Conservation (phyloP, 768 basidiomycete genomes). For the Roridomyces roridus region DNA sequence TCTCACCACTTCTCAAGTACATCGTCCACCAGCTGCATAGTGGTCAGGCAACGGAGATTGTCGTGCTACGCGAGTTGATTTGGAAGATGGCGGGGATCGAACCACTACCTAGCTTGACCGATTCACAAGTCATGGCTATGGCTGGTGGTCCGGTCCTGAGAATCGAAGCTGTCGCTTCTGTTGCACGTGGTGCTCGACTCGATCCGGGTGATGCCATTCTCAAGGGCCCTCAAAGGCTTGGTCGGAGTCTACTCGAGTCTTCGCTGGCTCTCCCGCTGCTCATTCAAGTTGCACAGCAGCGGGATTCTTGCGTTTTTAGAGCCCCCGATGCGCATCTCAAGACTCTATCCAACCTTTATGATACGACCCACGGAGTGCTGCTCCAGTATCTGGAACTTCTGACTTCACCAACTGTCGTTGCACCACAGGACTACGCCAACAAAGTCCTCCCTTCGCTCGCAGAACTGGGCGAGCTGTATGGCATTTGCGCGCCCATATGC, state of each 20-base stretch:
- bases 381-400: constrained; percentile 93
- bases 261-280: constrained; percentile 86
- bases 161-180: constrained; percentile 86
- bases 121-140: constrained; percentile 88
- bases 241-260: constrained; percentile 69
- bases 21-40: constrained; percentile 89
- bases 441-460: constrained; percentile 76
- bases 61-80: constrained; percentile 91
- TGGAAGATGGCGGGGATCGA: constrained; percentile 96
- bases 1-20: constrained; percentile 86
- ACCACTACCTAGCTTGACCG: constrained; percentile 87
- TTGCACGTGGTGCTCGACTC: constrained; percentile 73
- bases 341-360: constrained; percentile 85
- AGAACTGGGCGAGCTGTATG: constrained; percentile 78
- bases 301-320: constrained; percentile 82
- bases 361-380: constrained; percentile 89
- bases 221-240: constrained; percentile 72
- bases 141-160: constrained; percentile 88
- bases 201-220: constrained; percentile 68
- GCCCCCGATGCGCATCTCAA: constrained; percentile 82
- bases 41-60: constrained; percentile 84
- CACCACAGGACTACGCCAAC: constrained; percentile 74
- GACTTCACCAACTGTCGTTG: constrained; percentile 70
- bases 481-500: constrained; percentile 83
- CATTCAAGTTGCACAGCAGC: constrained; percentile 90